A percentile compares a stretch with the other conserved stretches of the same genome.
Conservation (phyloP, 2,329 filamentous ascomycete species). For the Aaosphaeria arxii region DNA sequence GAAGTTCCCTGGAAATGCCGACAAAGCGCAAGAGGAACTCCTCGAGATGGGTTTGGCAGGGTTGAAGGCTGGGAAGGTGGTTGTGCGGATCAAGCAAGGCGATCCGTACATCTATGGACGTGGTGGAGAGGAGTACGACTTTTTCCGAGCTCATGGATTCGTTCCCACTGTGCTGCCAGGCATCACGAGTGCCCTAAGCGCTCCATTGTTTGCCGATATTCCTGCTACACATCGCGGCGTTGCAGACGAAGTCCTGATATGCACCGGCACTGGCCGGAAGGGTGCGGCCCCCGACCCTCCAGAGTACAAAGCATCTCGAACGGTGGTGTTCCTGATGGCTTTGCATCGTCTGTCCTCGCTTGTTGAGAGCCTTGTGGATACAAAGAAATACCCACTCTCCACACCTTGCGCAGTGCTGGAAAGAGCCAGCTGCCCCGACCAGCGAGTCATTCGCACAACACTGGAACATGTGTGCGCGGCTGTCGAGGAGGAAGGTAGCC, state of each 20-base stretch:
- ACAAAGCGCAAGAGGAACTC: conserved; percentile 87
- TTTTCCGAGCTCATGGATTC: conserved; percentile 72
- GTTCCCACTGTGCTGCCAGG: conserved; percentile 76
- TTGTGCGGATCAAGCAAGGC: conserved; percentile 90
- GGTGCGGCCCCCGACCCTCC: conserved; percentile 80
- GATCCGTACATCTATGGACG: conserved; percentile 96
- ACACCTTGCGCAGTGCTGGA: conserved; percentile 93
- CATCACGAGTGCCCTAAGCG: conserved; percentile 82
- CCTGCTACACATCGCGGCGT: conserved; percentile 86
- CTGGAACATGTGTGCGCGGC: conserved; percentile 75
- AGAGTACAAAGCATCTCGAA: conserved; percentile 70
- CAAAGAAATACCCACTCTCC: conserved; percentile 62
- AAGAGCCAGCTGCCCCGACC: conserved; percentile 88
- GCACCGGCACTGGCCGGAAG: conserved; percentile 91
- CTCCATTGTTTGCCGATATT: conserved; percentile 83
- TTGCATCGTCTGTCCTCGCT: conserved; percentile 78
- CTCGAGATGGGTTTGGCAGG: conserved; percentile 73
- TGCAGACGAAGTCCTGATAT: conserved; percentile 91
- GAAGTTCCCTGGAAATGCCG: conserved; percentile 97
- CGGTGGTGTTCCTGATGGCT: conserved; percentile 93
- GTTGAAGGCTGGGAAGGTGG: conserved; percentile 67
- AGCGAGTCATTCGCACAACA: conserved; percentile 87
- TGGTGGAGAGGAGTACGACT: conserved; percentile 87
- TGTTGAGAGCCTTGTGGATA: conserved; percentile 60
- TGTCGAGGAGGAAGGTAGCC: conserved; percentile 82